Base-by-base conservation (phyloP, 495 filamentous ascomycete species). In the Viridothelium virens region DNA sequence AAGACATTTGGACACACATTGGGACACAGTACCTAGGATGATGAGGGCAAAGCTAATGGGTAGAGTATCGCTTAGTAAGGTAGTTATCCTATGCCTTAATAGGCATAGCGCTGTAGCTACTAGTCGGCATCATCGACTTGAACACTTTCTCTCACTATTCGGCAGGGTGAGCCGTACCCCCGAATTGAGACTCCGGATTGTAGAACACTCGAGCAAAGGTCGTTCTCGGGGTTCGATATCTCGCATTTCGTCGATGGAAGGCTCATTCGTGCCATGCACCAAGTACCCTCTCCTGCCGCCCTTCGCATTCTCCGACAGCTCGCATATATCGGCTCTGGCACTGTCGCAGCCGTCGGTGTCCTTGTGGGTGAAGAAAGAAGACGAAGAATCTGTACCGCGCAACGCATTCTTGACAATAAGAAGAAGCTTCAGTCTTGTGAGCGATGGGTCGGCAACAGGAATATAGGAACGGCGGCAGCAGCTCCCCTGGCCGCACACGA, bases 301-400 rank as follows among this genome's bases (percentile, higher is more conserved):
- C 65, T 69, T 47, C 56, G 63, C 3, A 61, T 69, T n/a, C 67
- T 73, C 31, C 62, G 53, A 53, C 71, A 73, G 59, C 67, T 70
- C 38, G 71, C 67, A 33, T 73, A 73, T 61, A 67, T 70, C 38
- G 68, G 68, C 33, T 68, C 69, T 7, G 71, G 71, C 3, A 68
- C 69, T 7, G 67, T 65, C 0, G 62, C 66, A 31, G 71, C 69
- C 18, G 38, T 63, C 25, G 71, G 46, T 9, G 47, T 62, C 4
- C 37, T 73, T 16, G 68, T 66, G 36, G 59, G 67, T 6, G 71
- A 73, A 39, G 71, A 73, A 66, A 61, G 67, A 12, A 18, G 71
- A 41, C 53, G 71, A 18, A 48, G 69, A 25, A 70, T 63, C 9
- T 48, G 66, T 36, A 38, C 66, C 1, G 53, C 70, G 4, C 68